Evolutionary conservation across 2,329 filamentous ascomycete genomes (phyloP), one percentile per base, ranked within the genome.

Genomic region (Ciborinia camelliae): DNA sequence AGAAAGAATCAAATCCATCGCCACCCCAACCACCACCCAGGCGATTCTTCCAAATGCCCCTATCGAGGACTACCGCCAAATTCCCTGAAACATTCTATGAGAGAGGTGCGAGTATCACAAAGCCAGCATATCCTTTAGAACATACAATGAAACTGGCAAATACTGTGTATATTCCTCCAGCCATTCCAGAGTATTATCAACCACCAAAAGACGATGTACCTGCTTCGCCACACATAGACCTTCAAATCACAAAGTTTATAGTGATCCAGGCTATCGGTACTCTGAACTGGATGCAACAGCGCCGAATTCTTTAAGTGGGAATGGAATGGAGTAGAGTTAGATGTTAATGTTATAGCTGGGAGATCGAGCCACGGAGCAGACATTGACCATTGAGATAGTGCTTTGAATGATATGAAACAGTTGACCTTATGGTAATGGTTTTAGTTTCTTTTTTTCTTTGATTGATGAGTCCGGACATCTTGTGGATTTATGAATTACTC

Each of bases 211-310:
- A 57, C 23, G 37, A 57, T 45, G 26, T 14, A 30, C 26, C 37
- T n/a, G 10, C 43, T 9, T 57, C 53, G 26, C 53, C 53, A 12
- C 41, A 23, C 41, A 58, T 2, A 26, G 39, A 23, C 12, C 12
- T 35, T 47, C 28, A 9, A 23, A 35, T 35, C 41, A 32, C n/a
- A 28, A 58, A 26, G 18, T 18, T 32, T 26, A 58, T 47, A 23
- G 41, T 30, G 28, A 47, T 58, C 20, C 39, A 6, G 55, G 28
- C 28, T n/a, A 58, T 26, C 55, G 20, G 28, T 47, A 47, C 41
- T 35, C 55, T 32, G 55, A 47, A 32, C 6, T 58, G 14, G 20
- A 58, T 18, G 41, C 20, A 35, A 58, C 55, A 35, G 55, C 54
- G 12, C n/a, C 18, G 6, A 20, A 26, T 58, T 32, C 55, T 20